Percentiles rank a stretch among this genome's conserved stretches.
Conservation (phyloP, 805 yeast genomes). For the Starmerella asiatica region DNA sequence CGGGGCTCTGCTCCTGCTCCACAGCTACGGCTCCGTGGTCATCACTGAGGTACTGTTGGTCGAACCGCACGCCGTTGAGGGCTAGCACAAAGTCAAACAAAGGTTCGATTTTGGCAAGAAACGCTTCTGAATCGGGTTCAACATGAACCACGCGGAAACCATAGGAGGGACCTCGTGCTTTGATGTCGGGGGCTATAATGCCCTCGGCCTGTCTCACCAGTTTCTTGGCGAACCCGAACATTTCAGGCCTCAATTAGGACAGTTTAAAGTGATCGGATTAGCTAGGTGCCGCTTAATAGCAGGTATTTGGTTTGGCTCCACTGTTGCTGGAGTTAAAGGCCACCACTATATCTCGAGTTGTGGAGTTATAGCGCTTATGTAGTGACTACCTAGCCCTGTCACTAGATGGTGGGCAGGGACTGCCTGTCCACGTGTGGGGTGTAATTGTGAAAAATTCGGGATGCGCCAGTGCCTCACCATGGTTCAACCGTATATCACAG, state of each 20-base stretch:
- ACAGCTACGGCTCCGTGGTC: constrained; percentile 4
- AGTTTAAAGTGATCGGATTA: too few relatives aligned
- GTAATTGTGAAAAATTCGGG: background rate
- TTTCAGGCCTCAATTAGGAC: too few relatives aligned
- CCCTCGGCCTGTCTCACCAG: constrained; percentile 39
- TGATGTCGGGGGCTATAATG: constrained; percentile 24
- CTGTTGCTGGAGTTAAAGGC: too few relatives aligned
- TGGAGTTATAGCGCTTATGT: too few relatives aligned
- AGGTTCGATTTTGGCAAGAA: constrained; percentile 50
- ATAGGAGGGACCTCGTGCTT: constrained; percentile 22
- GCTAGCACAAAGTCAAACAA: constrained; percentile 83
- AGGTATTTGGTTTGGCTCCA: too few relatives aligned
- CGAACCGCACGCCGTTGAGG: constrained; percentile 54
- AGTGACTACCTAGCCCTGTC: too few relatives aligned
- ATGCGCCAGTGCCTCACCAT: background rate
- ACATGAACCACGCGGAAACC: constrained; percentile 52
- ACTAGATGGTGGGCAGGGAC: too few relatives aligned
- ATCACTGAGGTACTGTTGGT: background rate
- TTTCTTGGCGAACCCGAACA: constrained; percentile 39
- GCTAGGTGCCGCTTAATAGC: too few relatives aligned
- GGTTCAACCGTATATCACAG: constrained; percentile 23
- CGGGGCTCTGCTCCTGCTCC: constrained; percentile 17
- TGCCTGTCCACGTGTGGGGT: too few relatives aligned
- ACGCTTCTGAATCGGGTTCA: constrained; percentile 35
- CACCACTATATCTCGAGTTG: too few relatives aligned